A percentile compares a stretch with the other conserved stretches of the same genome.
These are phyloP conservation scores for Nicotiana attenuata DNA, from an alignment of 257 asterid species.

Conservation along the genomic window DNA sequence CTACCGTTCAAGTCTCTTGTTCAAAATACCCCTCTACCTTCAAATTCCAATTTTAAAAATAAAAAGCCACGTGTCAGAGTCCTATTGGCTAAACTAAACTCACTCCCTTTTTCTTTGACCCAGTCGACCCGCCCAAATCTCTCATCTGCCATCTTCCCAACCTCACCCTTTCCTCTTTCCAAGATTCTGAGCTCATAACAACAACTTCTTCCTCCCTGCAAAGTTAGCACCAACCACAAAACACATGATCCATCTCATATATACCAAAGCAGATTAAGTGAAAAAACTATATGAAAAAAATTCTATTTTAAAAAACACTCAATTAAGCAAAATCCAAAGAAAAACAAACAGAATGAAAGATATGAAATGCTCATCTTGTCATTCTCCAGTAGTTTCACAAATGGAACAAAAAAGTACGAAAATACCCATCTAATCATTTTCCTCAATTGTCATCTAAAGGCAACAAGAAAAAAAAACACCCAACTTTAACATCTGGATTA, in stretches of 20 bases:
- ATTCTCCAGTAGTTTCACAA: neutral
- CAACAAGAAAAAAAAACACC: too few species aligned
- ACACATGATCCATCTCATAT: neutral
- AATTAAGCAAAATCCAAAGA: neutral
- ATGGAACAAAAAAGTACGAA: neutral
- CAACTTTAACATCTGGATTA: too few species aligned
- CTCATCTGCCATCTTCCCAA: too few species aligned
- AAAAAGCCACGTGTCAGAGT: too few species aligned
- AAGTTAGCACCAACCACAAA: conserved; percentile 5
- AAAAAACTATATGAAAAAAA: neutral
- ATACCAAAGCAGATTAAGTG: neutral
- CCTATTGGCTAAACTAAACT: too few species aligned
- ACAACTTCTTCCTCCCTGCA: conserved; percentile 43
- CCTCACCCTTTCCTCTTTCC: neutral
- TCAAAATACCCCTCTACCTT: too few species aligned
- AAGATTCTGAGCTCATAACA: conserved; percentile 17
- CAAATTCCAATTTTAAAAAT: too few species aligned
- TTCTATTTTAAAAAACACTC: neutral
- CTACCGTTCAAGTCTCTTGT: too few species aligned
- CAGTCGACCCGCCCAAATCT: too few species aligned
- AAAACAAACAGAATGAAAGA: conserved; percentile 5
- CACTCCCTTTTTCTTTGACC: too few species aligned
- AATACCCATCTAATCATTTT: too few species aligned
- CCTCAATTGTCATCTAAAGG: too few species aligned
- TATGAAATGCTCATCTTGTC: neutral